Evolutionary conservation across 2,329 filamentous ascomycete genomes (phyloP), one percentile per base, ranked within the genome.

Genomic region (Nemania sp.): DNA sequence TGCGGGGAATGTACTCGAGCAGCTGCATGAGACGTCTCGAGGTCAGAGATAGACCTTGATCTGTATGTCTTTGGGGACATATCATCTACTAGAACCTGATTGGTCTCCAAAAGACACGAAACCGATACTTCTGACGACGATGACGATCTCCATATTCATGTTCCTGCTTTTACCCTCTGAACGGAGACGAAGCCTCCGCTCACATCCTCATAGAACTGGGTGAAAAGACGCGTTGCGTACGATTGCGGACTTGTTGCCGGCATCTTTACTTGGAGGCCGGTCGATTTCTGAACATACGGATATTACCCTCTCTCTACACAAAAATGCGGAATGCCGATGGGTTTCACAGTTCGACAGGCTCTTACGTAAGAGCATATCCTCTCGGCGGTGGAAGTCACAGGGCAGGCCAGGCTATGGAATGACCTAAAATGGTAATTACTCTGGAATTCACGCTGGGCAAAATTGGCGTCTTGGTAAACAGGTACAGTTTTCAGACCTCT

Each of bases 271-370:
- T n/a, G n/a, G n/a, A n/a, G n/a, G n/a, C n/a, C n/a, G n/a, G n/a
- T n/a, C n/a, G n/a, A n/a, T n/a, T n/a, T n/a, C n/a, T n/a, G n/a
- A n/a, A n/a, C n/a, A n/a, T n/a, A n/a, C n/a, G n/a, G n/a, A n/a
- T n/a, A n/a, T n/a, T n/a, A n/a, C n/a, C n/a, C n/a, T 63, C 48
- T 57, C 59, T 66, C 75, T 84, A 84, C 81, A 84, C 78, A 83
- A 83, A 83, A 84, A 83, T 26, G 79, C 79, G 80, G 80, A 81
- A 82, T 82, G 81, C 79, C 83, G 80, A 49, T 42, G 75, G 78
- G 79, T 80, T 73, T 81, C 76, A n/a, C n/a, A 78, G 73, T 77
- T 77, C 70, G 62, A 61, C 45, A 61, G 55, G 53, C 60, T 61
- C 49, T 14, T 49, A 44, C 30, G 48, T 20, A 50, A 57, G 55